A percentile compares a stretch with the other conserved stretches of the same genome.
phyloP scores from a whole-genome alignment of 768 basidiomycete species.

The Rubroboletus pulcherrimus region DNA sequence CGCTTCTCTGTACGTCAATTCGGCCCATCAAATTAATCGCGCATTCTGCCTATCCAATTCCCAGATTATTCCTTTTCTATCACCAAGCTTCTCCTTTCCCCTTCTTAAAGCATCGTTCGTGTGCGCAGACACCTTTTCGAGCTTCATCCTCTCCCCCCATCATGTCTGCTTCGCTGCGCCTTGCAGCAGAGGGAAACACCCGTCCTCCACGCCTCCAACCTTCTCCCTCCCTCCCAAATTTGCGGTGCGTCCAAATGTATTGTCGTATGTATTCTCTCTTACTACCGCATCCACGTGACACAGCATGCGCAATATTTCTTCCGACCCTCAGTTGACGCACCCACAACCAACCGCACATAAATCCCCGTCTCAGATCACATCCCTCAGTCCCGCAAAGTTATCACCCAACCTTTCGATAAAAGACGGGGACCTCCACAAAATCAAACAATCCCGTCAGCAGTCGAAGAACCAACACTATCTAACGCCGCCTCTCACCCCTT shows the following conservation, averaged over 20 bases:
- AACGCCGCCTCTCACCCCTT: slow-evolving; percentile 70
- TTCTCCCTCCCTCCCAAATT: slow-evolving; percentile 68
- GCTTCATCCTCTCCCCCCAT: slow-evolving; percentile 22
- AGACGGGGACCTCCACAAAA: slow-evolving; percentile 16
- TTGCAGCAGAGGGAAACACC: slow-evolving; percentile 13
- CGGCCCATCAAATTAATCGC: slow-evolving; percentile 31
- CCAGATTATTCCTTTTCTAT: slow-evolving; percentile 33
- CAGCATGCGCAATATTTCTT: slow-evolving; percentile 24
- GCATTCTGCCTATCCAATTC: slow-evolving; percentile 29
- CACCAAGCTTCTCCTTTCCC: slow-evolving; percentile 29
- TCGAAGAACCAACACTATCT: slow-evolving; percentile 39
- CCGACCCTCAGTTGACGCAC: slow-evolving; percentile 30
- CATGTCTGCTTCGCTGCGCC: slow-evolving; percentile 29
- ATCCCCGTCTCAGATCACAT: slow-evolving; percentile 16
- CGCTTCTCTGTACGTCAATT: slow-evolving; percentile 37
- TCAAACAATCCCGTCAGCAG: slow-evolving; percentile 20
- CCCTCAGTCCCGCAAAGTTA: slow-evolving; percentile 11
- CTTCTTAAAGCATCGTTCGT: slow-evolving; percentile 31
- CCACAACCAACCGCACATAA: slow-evolving; percentile 20
- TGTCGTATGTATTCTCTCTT: neutral
- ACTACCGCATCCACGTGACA: slow-evolving; percentile 17
- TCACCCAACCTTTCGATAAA: slow-evolving; percentile 11
- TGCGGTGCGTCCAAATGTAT: slow-evolving; percentile 43
- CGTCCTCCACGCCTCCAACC: slow-evolving; percentile 54
- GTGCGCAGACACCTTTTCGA: slow-evolving; percentile 30